Percentiles rank a stretch among this genome's conserved stretches.
These are phyloP conservation scores for Polyplosphaeria fusca DNA, from an alignment of 495 filamentous ascomycete genomes.

Conservation along the genomic window DNA sequence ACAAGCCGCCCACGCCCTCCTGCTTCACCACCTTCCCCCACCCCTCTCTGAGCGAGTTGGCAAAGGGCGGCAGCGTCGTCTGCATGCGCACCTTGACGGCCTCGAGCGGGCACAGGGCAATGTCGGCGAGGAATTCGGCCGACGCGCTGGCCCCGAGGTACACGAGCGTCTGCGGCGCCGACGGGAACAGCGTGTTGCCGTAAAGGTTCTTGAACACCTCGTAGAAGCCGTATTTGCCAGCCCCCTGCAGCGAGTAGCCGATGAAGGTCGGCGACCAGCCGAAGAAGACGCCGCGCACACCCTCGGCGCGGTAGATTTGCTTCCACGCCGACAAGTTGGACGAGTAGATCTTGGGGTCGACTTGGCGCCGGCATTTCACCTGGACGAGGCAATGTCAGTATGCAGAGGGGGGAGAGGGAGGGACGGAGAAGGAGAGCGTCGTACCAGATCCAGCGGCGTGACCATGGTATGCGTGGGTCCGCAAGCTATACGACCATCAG, in stretches of 20 bases:
- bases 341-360: constrained; percentile 66
- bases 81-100: constrained; percentile 74
- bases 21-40: constrained; percentile 58
- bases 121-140: constrained; percentile 68
- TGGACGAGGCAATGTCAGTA: neutral
- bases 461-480: constrained; percentile 61
- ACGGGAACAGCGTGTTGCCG: constrained; percentile 61
- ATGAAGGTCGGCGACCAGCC: constrained; percentile 69
- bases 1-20: constrained; percentile 60
- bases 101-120: constrained; percentile 65
- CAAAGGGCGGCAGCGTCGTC: constrained; percentile 65
- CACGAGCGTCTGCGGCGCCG: constrained; percentile 59
- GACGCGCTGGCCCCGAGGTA: constrained; percentile 63
- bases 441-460: constrained; percentile 59
- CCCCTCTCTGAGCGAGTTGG: constrained; percentile 58
- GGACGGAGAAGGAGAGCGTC: neutral
- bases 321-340: constrained; percentile 67
- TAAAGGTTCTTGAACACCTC: constrained; percentile 73
- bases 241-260: constrained; percentile 70
- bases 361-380: constrained; percentile 66
- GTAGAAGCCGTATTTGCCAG: constrained; percentile 75
- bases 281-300: constrained; percentile 67
- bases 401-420: neutral
- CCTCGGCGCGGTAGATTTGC: constrained; percentile 61
- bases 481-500: constrained; percentile 49